Evolutionary conservation across 345 rosid genomes (phyloP), one percentile per base, ranked within the genome.

Genomic region (Lepidium didymum): DNA sequence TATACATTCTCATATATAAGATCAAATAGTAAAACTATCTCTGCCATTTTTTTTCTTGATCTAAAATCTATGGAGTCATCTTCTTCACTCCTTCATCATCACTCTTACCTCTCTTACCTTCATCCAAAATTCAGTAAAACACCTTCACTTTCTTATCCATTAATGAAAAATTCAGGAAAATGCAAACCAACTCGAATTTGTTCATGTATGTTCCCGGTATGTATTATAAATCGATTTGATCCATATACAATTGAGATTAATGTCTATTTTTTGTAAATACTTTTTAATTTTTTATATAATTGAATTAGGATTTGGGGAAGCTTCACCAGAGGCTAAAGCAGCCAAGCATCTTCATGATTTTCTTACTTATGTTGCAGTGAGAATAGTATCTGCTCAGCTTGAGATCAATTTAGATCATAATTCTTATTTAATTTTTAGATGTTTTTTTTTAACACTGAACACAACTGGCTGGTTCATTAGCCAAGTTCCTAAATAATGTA

Each of bases 261-360:
- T 50, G 16, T 23, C 5, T 50, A 10, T 19, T 64, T 56, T 36
- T 33, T 16, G 11, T 34, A 56, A 11, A n/a, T 13, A 36, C 8
- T 19, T 1, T 6, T 12, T 21, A 2, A 9, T 15, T 31, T 27
- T 10, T 12, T 49, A 19, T 16, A 10, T 21, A 23, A 43, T 31
- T 54, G 11, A 70, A 31, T 36, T 55, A 72, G 95, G 98, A 15
- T 89, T 85, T 69, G 95, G 92, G 66, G 95, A 86, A 71, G 96
- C 85, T 35, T 92, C 98, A 21, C 96, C 98, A n/a, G 98, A 92
- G 72, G 81, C 81, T 19, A 87, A 92, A 59, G 91, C 90, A 23
- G 85, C 90, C 5, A 79, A 76, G 16, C 86, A 92, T 72, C 86
- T 87, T 50, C 92, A 92, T 74, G 70, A 89, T 73, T 89, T 86